phyloP scores from a whole-genome alignment of 371 early-diverging fungal species.

The Rhizopus sp. region DNA sequence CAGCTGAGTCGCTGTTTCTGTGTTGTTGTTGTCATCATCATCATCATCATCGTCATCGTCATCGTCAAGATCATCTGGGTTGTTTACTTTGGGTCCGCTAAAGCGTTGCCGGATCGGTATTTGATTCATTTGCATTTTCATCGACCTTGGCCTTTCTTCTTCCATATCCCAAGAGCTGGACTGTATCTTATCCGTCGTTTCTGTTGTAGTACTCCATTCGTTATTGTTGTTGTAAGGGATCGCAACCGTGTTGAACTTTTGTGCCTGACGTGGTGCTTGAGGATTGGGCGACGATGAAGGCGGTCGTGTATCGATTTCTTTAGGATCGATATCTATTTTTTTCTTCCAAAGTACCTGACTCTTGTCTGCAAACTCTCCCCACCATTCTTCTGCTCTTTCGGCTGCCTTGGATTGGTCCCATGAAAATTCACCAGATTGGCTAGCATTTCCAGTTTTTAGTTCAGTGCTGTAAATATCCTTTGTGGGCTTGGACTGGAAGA shows the following conservation, averaged over 20 bases:
- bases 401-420: constrained; percentile 9
- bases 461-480: constrained; percentile 10
- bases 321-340: constrained; percentile 21
- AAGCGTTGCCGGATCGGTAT: constrained; percentile 20
- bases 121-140: constrained; percentile 36
- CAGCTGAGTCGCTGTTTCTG: neutral
- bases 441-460: constrained; percentile 4
- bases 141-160: constrained; percentile 29
- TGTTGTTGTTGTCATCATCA: neutral
- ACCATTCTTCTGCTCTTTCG: constrained; percentile 20
- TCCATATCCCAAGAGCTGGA: constrained; percentile 18
- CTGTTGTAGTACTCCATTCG: neutral
- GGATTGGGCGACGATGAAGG: neutral
- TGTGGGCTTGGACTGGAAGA: constrained; percentile 12
- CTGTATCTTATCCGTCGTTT: too few relatives aligned
- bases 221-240: constrained; percentile 5
- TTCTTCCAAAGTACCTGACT: constrained; percentile 19
- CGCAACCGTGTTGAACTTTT: constrained; percentile 7
- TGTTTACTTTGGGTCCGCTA: constrained; percentile 26
- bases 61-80: constrained; percentile 13
- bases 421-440: constrained; percentile 26
- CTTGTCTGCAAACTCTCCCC: constrained; percentile 24
- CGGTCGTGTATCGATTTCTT: neutral
- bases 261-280: neutral
- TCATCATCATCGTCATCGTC: constrained; percentile 12